Base-by-base conservation (phyloP, 2,329 filamentous ascomycete genomes). In the Alternaria infectoria region DNA sequence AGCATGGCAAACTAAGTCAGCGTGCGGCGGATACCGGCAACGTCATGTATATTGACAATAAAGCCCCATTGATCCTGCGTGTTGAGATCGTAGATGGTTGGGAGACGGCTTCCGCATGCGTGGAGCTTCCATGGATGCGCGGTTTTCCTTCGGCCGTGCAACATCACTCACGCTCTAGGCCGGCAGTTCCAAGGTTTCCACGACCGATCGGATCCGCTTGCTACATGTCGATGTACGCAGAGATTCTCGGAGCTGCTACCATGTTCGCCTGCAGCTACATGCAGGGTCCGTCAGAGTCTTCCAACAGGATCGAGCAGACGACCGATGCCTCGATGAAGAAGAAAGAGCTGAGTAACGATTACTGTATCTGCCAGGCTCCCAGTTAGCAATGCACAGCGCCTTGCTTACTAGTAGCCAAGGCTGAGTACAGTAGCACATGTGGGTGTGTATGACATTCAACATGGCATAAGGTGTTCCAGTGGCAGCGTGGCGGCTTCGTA, bases 341-440 rank as follows among this genome's bases (percentile, higher is more conserved):
- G 32, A 64, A 62, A 57, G 61, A 64, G 66, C 64, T 66, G 64
- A 66, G 61, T 68, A 68, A 68, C 59, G 45, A 47, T 66, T 59
- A 58, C 55, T 55, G 43, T 58, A 45, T 40, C 46, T 40, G 44
- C 32, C 21, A 40, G 36, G 36, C 36, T 40, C 36, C n/a, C n/a
- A 40, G 36, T 10, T 23, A 28, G 23, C 26, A 19, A 36, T 40
- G 11, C 17, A 47, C 21, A 17, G 40, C 43, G 26, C 43, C 49
- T 25, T 36, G 28, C 36, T 40, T 40, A 40, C 36, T 40, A 19
- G 26, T 32, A 57, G 61, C 15, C 32, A 21, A 54, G 26, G 6
- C 12, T 9, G 19, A 40, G 30, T 40, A 36, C 15, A 13, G 30
- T 57, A n/a, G 45, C 52, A 49, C 46, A 21, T 44, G 46, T 21